phyloP scores from a whole-genome alignment of 1,284 basidiomycete species.

The Abortiporus biennis region DNA sequence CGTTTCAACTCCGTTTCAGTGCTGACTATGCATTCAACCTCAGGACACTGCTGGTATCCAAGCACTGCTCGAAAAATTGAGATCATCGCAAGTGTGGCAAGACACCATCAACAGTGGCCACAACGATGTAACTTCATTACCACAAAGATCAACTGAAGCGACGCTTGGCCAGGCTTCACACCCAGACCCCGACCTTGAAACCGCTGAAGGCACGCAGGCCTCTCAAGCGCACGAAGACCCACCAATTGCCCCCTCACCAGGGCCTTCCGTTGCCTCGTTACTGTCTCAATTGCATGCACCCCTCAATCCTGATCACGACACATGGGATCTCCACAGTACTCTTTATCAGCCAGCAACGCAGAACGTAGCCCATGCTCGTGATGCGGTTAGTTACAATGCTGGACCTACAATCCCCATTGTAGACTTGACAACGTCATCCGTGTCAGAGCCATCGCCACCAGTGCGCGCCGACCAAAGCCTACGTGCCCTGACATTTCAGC shows the following conservation, averaged over 20 bases:
- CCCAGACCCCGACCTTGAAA: neutral
- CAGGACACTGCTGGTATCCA: slow-evolving; percentile 59
- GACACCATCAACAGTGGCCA: slow-evolving; percentile 28
- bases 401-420: slow-evolving; percentile 1
- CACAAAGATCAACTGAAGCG: neutral
- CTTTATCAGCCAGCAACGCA: slow-evolving; percentile 2
- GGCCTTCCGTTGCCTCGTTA: slow-evolving; percentile 51
- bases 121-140: slow-evolving; percentile 3
- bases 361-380: no score
- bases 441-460: slow-evolving; percentile 4
- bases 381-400: no score
- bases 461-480: slow-evolving; percentile 27
- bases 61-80: slow-evolving; percentile 59
- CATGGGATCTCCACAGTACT: no score
- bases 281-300: slow-evolving; percentile 51
- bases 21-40: no score
- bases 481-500: slow-evolving; percentile 51
- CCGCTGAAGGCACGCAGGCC: no score
- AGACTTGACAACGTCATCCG: neutral
- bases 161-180: neutral
- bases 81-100: slow-evolving; percentile 61
- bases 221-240: neutral
- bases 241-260: neutral
- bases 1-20: no score
- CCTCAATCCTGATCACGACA: slow-evolving; percentile 8